Evolutionary conservation across 2,329 filamentous ascomycete species (phyloP).

Genomic region (Ophiostoma piceae): DNA sequence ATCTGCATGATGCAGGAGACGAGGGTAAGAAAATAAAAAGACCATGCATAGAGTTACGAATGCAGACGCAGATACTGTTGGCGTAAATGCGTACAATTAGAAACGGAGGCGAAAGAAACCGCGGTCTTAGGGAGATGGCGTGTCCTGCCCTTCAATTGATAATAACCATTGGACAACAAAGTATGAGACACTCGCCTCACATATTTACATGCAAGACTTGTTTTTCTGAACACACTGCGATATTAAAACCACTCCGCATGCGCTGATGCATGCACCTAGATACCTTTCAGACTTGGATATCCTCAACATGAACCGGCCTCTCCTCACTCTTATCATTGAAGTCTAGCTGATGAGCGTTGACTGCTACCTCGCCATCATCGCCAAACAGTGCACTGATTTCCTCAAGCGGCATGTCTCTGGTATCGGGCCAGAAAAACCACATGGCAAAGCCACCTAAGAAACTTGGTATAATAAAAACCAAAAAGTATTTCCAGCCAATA

Average conservation of each 20-base stretch:
- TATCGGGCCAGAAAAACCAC: background rate
- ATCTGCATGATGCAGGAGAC: background rate
- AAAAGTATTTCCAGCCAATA: constrained; percentile 1
- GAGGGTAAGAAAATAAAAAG: background rate
- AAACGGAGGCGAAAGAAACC: background rate
- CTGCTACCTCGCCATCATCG: background rate
- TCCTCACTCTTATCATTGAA: background rate
- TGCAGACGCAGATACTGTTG: background rate
- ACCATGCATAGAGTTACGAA: background rate
- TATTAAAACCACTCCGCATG: too few relatives aligned
- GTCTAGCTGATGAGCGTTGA: background rate
- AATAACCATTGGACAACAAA: too few relatives aligned
- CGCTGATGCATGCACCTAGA: background rate
- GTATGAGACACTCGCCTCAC: too few relatives aligned
- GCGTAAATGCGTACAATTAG: background rate
- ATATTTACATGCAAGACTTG: too few relatives aligned
- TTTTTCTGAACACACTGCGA: too few relatives aligned
- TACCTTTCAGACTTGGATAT: background rate
- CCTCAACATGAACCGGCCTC: background rate
- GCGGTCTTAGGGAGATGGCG: too few relatives aligned
- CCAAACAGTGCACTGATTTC: background rate
- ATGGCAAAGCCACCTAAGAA: background rate
- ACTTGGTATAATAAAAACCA: background rate
- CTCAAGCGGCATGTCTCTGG: background rate
- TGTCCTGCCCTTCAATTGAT: too few relatives aligned